Conservation (phyloP, 805 yeast species). For the Starmera pachycereana region DNA sequence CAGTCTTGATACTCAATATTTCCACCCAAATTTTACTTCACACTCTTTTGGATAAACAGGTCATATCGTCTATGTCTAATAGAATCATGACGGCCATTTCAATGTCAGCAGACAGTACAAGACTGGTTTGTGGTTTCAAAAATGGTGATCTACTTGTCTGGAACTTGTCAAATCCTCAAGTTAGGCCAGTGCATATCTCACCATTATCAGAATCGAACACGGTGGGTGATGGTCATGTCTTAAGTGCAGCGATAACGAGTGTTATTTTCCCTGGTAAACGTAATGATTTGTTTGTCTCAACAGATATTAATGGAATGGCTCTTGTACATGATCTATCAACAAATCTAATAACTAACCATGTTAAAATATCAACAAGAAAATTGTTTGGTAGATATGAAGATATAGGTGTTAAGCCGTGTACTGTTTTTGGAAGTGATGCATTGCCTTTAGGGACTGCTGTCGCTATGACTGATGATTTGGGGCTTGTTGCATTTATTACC, state of each 20-base stretch:
- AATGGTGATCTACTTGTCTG: slow-evolving; percentile 61
- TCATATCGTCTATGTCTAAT: slow-evolving; percentile 17
- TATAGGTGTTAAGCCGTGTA: slow-evolving; percentile 9
- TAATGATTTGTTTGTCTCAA: slow-evolving; percentile 44
- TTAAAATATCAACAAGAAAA: slow-evolving; percentile 37
- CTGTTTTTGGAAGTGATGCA: slow-evolving; percentile 32
- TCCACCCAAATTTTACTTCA: slow-evolving; percentile 49
- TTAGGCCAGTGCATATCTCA: slow-evolving; percentile 14
- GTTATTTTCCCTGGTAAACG: slow-evolving; percentile 38
- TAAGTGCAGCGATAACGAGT: slow-evolving; percentile 26
- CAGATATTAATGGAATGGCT: slow-evolving; percentile 48
- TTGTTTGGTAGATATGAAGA: slow-evolving; percentile 39
- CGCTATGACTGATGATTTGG: slow-evolving; percentile 46
- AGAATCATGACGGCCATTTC: slow-evolving; percentile 47
- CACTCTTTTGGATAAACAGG: slow-evolving; percentile 21
- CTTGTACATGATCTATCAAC: slow-evolving; percentile 50
- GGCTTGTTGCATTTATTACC: slow-evolving; percentile 52
- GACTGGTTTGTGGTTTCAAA: slow-evolving; percentile 57
- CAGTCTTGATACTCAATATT: slow-evolving; percentile 48
- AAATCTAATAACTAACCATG: slow-evolving; percentile 23
- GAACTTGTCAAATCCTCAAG: slow-evolving; percentile 38
- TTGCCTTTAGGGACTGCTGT: slow-evolving; percentile 52
- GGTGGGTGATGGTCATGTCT: slow-evolving; percentile 22
- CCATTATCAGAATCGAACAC: slow-evolving; percentile 13
- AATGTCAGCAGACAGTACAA: slow-evolving; percentile 59